Base-by-base conservation (phyloP, 441 rosid species). In the Eruca vesicaria region DNA sequence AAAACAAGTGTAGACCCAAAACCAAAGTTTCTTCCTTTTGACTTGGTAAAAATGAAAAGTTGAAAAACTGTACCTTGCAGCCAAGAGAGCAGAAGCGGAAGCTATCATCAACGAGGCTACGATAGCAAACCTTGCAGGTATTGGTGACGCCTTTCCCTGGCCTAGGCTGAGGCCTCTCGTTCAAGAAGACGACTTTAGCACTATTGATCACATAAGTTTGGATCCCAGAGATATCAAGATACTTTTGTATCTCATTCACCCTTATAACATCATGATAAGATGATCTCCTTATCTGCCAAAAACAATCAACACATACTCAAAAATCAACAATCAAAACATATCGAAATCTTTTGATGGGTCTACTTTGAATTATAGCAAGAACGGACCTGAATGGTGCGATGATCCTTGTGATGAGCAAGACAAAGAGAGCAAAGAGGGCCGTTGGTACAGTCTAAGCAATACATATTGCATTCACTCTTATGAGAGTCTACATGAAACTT, bases 241-340 rank as follows among this genome's bases (percentile, higher is more conserved):
- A 85, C 73, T 90, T 92, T 80, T 92, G 96, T 57, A 94, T 87
- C 84, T 94, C 99, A 50, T 90, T 85, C 9, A 92, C 98, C 74
- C 99, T 86, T 29, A 92, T 92, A 63, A 94, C 99, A 85, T 94
- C 99, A 86, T 94, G 99, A 86, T 94, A 92, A 1, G 99, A 94
- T 0, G 99, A 94, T 70, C 99, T 90, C 86, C 99, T 87, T 81
- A 94, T 94, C 99, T 94, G 90, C 62, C 61, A 63, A 48, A 65
- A 53, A 55, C 9, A 68, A 71, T 33, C 45, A 68, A 7, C 59
- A 66, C 21, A 68, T 48, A 3, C 3, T 60, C 78, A 65, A 31
- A 32, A 14, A 35, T 19, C 14, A 65, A 31, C 33, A 14, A 35
- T 19, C 14, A 41, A 41, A 64, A 66, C 8, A 26, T 15, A 60